Percentiles rank a stretch among this genome's conserved stretches.
phyloP scores from a whole-genome alignment of 495 filamentous ascomycete species.

The Neurospora sp. region DNA sequence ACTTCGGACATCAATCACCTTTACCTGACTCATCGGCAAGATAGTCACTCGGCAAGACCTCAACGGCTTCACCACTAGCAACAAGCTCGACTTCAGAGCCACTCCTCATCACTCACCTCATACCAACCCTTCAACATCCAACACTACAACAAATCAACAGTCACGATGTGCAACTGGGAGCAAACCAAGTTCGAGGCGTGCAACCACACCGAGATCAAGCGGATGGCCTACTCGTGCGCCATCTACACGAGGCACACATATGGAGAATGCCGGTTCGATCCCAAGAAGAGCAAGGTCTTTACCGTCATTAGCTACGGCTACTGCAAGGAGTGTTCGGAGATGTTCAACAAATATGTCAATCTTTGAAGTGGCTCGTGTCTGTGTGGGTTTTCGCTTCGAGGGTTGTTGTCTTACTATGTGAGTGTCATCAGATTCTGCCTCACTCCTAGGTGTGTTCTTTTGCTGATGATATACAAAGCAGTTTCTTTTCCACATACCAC shows the following conservation, averaged over 20 bases:
- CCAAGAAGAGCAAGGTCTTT: conserved; percentile 4
- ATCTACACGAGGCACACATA: conserved; percentile 12
- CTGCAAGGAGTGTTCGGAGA: conserved; percentile 5
- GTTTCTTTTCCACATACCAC: neutral
- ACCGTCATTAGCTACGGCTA: conserved; percentile 9
- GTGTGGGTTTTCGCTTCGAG: neutral
- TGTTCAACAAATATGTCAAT: neutral
- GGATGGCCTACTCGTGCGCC: conserved; percentile 12
- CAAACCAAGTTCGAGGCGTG: conserved; percentile 8
- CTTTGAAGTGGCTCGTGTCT: neutral
- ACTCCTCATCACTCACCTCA: neutral
- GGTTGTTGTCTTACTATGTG: neutral
- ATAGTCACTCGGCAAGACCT: neutral
- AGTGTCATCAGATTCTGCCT: neutral
- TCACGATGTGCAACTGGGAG: conserved; percentile 14
- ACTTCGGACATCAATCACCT: neutral
- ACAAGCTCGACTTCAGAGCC: neutral
- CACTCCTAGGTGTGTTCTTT: neutral
- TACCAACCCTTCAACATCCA: neutral
- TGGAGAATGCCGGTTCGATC: conserved; percentile 9
- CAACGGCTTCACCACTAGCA: neutral
- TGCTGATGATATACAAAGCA: neutral
- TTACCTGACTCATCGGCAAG: neutral
- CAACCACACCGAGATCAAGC: conserved; percentile 3
- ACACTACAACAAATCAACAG: neutral